Evolutionary conservation across 2,329 filamentous ascomycete genomes (phyloP), one percentile per base, ranked within the genome.

Genomic region (Fusarium sp.): DNA sequence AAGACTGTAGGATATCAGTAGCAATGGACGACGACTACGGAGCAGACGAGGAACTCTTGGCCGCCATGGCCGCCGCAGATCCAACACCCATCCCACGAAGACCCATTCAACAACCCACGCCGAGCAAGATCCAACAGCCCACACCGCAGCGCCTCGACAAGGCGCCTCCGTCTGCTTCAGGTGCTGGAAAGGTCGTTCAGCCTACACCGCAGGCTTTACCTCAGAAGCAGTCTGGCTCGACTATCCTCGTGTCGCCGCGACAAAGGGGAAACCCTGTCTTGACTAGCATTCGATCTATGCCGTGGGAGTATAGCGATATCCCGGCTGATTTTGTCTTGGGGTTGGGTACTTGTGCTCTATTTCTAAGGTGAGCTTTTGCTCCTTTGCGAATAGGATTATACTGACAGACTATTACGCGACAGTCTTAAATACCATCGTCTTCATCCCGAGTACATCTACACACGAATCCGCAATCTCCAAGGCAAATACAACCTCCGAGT

Each of bases 221-320:
- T 1, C 89, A 90, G 70, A 85, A 86, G 57, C 86, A 86, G 9
- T 83, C 90, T 2, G 92, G 93, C 5, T 94, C 93, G 18, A 91
- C 93, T 6, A 97, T 98, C 74, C 88, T 97, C 22, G 95, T 98
- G 34, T 98, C 95, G 38, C 93, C 94, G 18, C 91, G 95, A 45
- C 95, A 99, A 82, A 97, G 97, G 83, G 96, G 96, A 71, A 99
- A 99, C 78, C 96, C 96, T 0, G 93, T 98, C 59, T 86, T 99
- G 34, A 93, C 94, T 63, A 91, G 92, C 82, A 90, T 99, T 77
- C 92, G 93, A 69, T 92, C 93, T 1, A 88, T 97, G 67, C 90
- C 95, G 0, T 99, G 96, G 96, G 96, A 99, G 83, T 98, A 98
- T 83, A 95, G 94, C 71, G 96, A 98, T 79, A 98, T 98, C n/a